Evolutionary conservation across 2,329 filamentous ascomycete genomes (phyloP).

Genomic region (Beauveria medogensis): DNA sequence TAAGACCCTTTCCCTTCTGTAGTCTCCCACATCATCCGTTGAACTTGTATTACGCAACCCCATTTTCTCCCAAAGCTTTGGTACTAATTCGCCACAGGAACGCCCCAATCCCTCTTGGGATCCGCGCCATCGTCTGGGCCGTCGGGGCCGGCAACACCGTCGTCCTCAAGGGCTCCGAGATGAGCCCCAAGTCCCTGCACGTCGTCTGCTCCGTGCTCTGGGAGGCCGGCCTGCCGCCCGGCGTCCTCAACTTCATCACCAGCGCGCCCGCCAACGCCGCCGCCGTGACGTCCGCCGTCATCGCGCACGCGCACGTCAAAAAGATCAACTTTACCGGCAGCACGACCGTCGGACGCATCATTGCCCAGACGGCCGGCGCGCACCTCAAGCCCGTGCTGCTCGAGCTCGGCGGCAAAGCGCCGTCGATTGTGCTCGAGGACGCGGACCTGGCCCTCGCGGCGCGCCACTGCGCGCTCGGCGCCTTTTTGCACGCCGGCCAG

Average conservation of each 20-base stretch:
- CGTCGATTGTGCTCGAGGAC: slow-evolving; percentile 34
- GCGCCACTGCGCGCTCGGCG: slow-evolving; percentile 17
- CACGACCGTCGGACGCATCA: slow-evolving; percentile 32
- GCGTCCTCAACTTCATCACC: slow-evolving; percentile 62
- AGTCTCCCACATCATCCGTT: neutral
- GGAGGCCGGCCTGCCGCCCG: slow-evolving; percentile 63
- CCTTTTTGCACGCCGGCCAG: slow-evolving; percentile 40
- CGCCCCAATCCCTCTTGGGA: slow-evolving; percentile 40
- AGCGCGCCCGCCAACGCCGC: slow-evolving; percentile 54
- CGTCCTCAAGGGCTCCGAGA: slow-evolving; percentile 61
- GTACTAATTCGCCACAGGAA: slow-evolving; percentile 30
- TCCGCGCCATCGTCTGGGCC: slow-evolving; percentile 47
- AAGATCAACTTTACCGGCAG: slow-evolving; percentile 39
- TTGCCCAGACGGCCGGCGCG: slow-evolving; percentile 28
- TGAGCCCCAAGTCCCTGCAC: slow-evolving; percentile 53
- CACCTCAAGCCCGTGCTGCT: slow-evolving; percentile 37
- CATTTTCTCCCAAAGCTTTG: neutral
- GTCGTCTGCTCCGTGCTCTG: slow-evolving; percentile 53
- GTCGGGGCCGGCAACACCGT: slow-evolving; percentile 65
- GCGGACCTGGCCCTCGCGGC: slow-evolving; percentile 36
- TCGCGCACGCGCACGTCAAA: slow-evolving; percentile 37
- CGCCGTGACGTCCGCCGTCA: slow-evolving; percentile 54
- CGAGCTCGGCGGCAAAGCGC: slow-evolving; percentile 41
- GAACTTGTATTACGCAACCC: no score
- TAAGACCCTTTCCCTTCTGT: slow-evolving; percentile 8